phyloP scores from a whole-genome alignment of 2,329 filamentous ascomycete genomes.

The Paracoccidioides lutzii region DNA sequence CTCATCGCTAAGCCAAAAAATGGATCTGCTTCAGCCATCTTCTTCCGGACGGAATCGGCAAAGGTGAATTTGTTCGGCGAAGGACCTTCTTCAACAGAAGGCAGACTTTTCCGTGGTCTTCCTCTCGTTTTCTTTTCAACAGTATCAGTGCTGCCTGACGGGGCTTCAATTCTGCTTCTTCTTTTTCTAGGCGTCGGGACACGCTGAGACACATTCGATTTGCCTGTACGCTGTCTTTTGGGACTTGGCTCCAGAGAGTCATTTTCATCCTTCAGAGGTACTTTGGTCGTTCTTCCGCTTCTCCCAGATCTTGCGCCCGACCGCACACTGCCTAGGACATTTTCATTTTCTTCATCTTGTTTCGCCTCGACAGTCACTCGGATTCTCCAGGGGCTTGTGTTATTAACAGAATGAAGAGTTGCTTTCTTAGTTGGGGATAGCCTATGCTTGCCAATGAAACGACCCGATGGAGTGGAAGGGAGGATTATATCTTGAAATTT shows the following conservation, averaged over 20 bases:
- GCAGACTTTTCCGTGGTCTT: conserved; percentile 26
- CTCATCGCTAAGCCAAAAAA: conserved; percentile 22
- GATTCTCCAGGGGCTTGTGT: conserved; percentile 37
- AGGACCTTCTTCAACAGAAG: conserved; percentile 9
- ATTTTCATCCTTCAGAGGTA: conserved; percentile 30
- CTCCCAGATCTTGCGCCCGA: neutral
- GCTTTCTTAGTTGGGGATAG: conserved; percentile 26
- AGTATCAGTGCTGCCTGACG: conserved; percentile 18
- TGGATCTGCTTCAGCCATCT: conserved; percentile 15
- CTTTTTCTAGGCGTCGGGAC: conserved; percentile 25
- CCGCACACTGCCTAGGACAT: conserved; percentile 11
- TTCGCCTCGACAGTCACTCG: conserved; percentile 37
- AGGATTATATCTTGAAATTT: conserved; percentile 31
- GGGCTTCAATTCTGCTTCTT: conserved; percentile 10
- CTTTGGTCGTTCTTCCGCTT: conserved; percentile 25
- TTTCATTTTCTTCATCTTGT: conserved; percentile 27
- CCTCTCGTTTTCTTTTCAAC: conserved; percentile 25
- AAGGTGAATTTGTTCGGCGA: conserved; percentile 1
- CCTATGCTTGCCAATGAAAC: conserved; percentile 11
- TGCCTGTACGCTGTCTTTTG: conserved; percentile 30
- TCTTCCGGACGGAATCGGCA: conserved; percentile 7
- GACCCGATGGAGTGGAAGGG: conserved; percentile 25
- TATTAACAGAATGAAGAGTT: conserved; percentile 26
- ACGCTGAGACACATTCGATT: conserved; percentile 23
- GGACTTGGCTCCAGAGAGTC: conserved; percentile 25